phyloP scores from a whole-genome alignment of 345 rosid species.

The Crucihimalaya himalaica region DNA sequence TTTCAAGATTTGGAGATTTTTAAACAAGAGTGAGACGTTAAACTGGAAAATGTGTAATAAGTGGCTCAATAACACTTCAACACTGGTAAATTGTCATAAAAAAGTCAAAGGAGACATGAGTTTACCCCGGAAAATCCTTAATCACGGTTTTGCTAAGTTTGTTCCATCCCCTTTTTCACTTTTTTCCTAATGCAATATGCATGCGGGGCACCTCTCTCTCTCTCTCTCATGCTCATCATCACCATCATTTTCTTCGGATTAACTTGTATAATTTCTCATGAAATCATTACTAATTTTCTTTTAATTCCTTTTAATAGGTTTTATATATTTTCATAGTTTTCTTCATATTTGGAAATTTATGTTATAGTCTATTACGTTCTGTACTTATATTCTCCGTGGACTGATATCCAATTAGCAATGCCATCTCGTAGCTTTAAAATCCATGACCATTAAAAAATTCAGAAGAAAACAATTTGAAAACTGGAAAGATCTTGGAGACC shows the following conservation, averaged over 20 bases:
- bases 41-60: neutral
- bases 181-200: neutral
- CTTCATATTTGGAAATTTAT: neutral
- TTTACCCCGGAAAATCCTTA: neutral
- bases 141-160: neutral
- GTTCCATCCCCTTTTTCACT: neutral
- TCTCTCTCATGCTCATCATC: neutral
- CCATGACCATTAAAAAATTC: neutral
- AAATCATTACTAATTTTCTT: neutral
- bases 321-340: neutral
- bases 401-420: neutral
- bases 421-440: neutral
- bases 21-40: neutral
- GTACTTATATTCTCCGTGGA: constrained; percentile 1
- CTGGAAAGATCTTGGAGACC: constrained; percentile 30
- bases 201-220: constrained; percentile 3
- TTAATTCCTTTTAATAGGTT: neutral
- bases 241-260: neutral
- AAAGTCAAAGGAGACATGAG: neutral
- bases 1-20: neutral
- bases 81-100: neutral
- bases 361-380: neutral
- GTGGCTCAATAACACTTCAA: neutral
- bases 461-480: constrained; percentile 7
- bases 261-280: neutral